Evolutionary conservation across 768 basidiomycete genomes (phyloP), one percentile per base, ranked within the genome.

Genomic region (Amanita rubescens): DNA sequence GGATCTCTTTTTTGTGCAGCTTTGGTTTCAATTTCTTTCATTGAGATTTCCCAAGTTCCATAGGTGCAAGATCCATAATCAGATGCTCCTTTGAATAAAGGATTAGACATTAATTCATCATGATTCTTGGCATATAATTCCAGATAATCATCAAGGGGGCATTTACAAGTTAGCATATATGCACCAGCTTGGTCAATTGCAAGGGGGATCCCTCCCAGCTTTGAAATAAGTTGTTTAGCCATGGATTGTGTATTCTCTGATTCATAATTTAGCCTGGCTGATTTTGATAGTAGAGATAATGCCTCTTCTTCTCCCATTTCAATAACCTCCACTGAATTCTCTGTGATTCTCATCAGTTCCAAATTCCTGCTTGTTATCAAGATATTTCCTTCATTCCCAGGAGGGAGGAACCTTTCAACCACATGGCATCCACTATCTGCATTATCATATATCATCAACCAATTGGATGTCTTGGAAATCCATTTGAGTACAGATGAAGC

Each of bases 1-100:
- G 37, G n/a, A 20, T 11, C n/a, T 24, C 22, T 17, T 17, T 33
- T 17, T 14, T 14, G 9, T 27, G 12, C 22, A 41, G 57, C 55
- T 37, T 39, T 54, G 4, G 41, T 20, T 49, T 59, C 43, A 48
- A 63, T 56, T 20, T 42, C 54, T 24, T 51, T 5, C 24, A 57
- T 53, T 51, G 61, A 61, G 11, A 61, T 14, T 10, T 61, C 60
- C 59, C 60, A 61, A 17, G 60, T 58, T 17, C 55, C 55, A 53
- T 61, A 58, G 2, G 60, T 55, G 42, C 58, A 56, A 5, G 38
- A 35, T 8, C 55, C 52, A 58, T 62, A 62, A 9, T 39, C 20
- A 14, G 58, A 57, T 15, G 58, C 62, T 5, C 52, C 56, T 41
- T 22, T 49, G 38, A 54, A 59, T 12, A 25, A 11, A 17, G 32